Conservation (phyloP, 768 basidiomycete species). For the Pleurotus platypus region DNA sequence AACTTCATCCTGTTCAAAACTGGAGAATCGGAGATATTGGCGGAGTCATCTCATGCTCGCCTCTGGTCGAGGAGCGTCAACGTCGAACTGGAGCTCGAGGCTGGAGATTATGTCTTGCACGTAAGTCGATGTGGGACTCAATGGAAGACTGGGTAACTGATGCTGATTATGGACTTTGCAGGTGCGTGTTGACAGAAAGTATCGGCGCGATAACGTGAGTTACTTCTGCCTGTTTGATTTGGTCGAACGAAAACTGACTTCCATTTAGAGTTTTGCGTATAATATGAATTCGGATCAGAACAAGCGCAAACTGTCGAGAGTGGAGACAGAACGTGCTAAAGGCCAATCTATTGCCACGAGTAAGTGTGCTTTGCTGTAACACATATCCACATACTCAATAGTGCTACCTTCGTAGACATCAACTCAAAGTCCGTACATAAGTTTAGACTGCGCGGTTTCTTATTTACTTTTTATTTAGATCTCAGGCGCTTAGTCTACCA, state of each 20-base stretch:
- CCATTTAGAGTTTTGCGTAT: conserved; percentile 5
- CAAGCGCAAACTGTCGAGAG: conserved; percentile 34
- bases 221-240: too few relatives aligned
- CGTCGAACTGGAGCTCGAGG: conserved; percentile 33
- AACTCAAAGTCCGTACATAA: conserved; percentile 6
- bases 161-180: conserved; percentile 3
- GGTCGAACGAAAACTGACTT: too few relatives aligned
- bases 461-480: conserved; percentile 16
- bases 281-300: conserved; percentile 25
- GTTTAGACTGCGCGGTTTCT: neutral
- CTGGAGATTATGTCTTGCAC: conserved; percentile 39
- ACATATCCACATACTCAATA: neutral
- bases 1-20: conserved; percentile 45
- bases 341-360: conserved; percentile 44
- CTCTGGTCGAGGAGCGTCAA: conserved; percentile 32
- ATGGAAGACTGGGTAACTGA: too few relatives aligned
- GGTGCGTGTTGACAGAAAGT: conserved; percentile 30
- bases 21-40: conserved; percentile 31
- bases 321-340: conserved; percentile 40
- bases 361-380: conserved; percentile 19
- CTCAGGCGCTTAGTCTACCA: conserved; percentile 26
- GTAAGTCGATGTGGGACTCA: conserved; percentile 16
- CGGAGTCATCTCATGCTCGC: conserved; percentile 27
- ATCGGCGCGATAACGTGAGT: conserved; percentile 20
- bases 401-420: conserved; percentile 21